Conservation (phyloP, 139 green algal species). For the Micractinium conductrix region DNA sequence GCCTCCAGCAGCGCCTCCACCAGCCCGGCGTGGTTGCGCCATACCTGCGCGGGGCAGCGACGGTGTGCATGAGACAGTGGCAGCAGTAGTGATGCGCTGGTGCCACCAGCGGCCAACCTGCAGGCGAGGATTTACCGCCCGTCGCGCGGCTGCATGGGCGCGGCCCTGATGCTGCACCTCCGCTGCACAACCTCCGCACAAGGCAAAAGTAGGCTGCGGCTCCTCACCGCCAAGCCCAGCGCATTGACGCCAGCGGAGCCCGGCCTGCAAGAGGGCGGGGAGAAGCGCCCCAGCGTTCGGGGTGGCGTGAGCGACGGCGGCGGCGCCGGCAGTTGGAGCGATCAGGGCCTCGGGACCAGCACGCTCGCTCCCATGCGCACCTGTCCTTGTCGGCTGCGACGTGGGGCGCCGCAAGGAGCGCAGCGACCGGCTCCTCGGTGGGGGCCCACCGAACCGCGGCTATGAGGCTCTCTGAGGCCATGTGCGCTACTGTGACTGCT, state of each 20-base stretch:
- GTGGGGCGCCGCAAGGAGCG: background rate
- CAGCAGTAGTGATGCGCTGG: too few species aligned
- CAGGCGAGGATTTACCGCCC: too few species aligned
- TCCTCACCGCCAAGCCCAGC: constrained; percentile 36
- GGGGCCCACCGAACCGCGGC: background rate
- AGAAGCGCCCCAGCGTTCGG: too few species aligned
- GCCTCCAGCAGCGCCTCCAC: constrained; percentile 61
- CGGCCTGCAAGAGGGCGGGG: constrained; percentile 11
- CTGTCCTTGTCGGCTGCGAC: constrained; percentile 12
- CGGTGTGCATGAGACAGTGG: background rate
- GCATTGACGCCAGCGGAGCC: constrained; percentile 33
- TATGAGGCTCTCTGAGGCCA: constrained; percentile 10
- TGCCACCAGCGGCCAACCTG: too few species aligned
- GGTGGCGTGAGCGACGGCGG: too few species aligned
- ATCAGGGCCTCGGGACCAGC: too few species aligned
- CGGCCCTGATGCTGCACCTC: too few species aligned
- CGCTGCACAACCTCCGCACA: too few species aligned
- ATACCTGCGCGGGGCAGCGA: constrained; percentile 53
- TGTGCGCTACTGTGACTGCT: too few species aligned
- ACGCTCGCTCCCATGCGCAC: background rate
- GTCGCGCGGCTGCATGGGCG: too few species aligned
- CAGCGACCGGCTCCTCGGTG: background rate
- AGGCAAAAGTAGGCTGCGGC: background rate
- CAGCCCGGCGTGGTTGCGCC: constrained; percentile 62
- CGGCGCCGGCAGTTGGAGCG: background rate